A percentile compares a stretch with the other conserved stretches of the same genome.
phyloP scores from a whole-genome alignment of 352 stramenopile genomes.

The Phytophthora idaei region DNA sequence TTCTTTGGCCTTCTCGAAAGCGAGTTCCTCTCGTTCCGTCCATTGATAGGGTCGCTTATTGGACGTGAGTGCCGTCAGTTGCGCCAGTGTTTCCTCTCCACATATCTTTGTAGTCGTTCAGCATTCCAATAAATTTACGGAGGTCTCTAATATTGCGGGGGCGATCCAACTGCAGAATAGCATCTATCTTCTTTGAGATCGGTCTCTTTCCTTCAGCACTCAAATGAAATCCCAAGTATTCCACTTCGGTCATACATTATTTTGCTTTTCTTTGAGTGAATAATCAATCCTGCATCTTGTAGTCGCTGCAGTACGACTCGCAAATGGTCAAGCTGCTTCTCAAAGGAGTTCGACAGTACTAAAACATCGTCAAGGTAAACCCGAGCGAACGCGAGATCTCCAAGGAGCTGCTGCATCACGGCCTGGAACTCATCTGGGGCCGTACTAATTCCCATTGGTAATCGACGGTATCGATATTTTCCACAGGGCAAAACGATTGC shows the following conservation, averaged over 20 bases:
- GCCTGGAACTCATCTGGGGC: slow-evolving; percentile 21
- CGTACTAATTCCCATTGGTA: slow-evolving; percentile 14
- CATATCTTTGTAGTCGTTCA: background rate
- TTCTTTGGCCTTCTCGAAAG: no score
- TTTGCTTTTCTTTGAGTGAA: slow-evolving; percentile 11
- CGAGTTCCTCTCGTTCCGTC: no score
- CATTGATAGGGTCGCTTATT: no score
- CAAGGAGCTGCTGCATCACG: slow-evolving; percentile 4
- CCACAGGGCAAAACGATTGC: slow-evolving; percentile 4
- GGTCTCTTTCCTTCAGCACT: background rate
- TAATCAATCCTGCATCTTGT: background rate
- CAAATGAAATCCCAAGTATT: background rate
- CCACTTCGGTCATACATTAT: background rate
- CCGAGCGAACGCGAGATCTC: slow-evolving; percentile 1
- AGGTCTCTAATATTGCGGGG: background rate
- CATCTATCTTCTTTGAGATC: background rate
- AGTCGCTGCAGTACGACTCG: background rate
- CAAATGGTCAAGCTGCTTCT: slow-evolving; percentile 6
- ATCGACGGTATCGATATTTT: slow-evolving; percentile 12
- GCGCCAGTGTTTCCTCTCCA: no score
- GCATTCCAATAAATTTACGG: background rate
- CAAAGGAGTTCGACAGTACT: slow-evolving; percentile 1
- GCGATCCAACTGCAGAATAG: background rate
- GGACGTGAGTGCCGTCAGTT: no score
- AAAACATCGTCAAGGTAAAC: slow-evolving; percentile 14